Base-by-base conservation (phyloP, 192 early-diverging fungal genomes). In the Podila horticola region DNA sequence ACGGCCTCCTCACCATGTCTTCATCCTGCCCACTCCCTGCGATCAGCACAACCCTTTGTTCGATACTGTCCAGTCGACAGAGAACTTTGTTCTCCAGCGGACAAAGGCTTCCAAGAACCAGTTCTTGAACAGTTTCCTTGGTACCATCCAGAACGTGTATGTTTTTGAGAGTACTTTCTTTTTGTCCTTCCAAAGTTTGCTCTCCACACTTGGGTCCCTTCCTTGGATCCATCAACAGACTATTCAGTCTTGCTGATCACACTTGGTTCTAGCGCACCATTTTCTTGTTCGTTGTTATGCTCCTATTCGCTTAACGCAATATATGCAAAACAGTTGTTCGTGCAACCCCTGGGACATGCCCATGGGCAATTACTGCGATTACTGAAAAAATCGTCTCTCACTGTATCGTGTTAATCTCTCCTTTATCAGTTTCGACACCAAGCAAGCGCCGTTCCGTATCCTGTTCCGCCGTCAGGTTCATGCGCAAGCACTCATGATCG, bases 61-160 rank as follows among this genome's bases (percentile, higher is more conserved):
- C 89, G 86, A 87, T 52, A 90, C 91, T 29, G 75, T 93, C n/a
- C 83, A 86, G 64, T 67, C 85, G 36, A 88, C 88, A 20, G 87
- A 90, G 22, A 75, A 88, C 79, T 92, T 94, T 84, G 85, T 92
- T 26, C 85, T 94, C 33, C 94, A 95, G 79, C 89, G 89, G 69
- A 91, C 90, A 41, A 87, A 86, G 55, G 81, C 87, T 22, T 83
- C 89, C n/a, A 83, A 85, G 45, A 91, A 83, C 49, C 82, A 86
- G 50, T 83, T 95, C 66, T 69, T 93, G 63, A 85, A 88, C 62
- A 91, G 88, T 63, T 85, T 99, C 24, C 86, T 96, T 64, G 93
- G 93, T 11, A 97, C 96, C 22, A 93, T 99, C 65, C 97, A 98
- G 66, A 98, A 97, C 83, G 96, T 98, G 90, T 94, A 90, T 73